Evolutionary conservation across 805 yeast species (phyloP).

Genomic region (Yamadazyma endophytica): DNA sequence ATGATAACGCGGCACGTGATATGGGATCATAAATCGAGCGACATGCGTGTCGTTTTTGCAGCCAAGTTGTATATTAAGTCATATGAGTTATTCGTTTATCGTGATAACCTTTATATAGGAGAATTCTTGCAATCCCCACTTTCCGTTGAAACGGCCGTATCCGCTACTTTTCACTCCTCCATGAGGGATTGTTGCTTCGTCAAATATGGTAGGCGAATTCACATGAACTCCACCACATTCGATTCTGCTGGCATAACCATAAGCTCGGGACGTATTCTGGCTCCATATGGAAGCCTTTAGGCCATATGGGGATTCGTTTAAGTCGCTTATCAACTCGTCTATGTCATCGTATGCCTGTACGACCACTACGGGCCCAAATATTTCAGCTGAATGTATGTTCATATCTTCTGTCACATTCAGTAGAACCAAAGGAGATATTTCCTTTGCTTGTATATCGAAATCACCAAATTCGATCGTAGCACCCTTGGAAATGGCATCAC

Average conservation of each 20-base stretch:
- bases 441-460: background rate
- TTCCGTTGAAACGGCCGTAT: constrained; percentile 32
- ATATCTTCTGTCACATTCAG: constrained; percentile 24
- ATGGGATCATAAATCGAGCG: constrained; percentile 8
- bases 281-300: constrained; percentile 43
- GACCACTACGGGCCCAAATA: constrained; percentile 42
- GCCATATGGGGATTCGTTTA: constrained; percentile 31
- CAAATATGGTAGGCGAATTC: constrained; percentile 28
- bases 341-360: constrained; percentile 20
- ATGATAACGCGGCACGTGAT: constrained; percentile 15
- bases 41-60: background rate
- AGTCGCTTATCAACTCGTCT: constrained; percentile 12
- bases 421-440: constrained; percentile 27
- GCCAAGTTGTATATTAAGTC: background rate
- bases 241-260: constrained; percentile 27
- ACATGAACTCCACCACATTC: constrained; percentile 41
- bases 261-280: constrained; percentile 26
- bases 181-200: constrained; percentile 38
- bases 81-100: constrained; percentile 10
- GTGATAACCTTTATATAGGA: constrained; percentile 33
- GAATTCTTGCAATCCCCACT: constrained; percentile 44
- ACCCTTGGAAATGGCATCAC: constrained; percentile 35
- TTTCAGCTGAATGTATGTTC: constrained; percentile 28
- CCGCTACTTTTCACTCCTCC: constrained; percentile 43
- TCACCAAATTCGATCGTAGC: constrained; percentile 27